Base-by-base conservation (phyloP, 1,139 yeast genomes). In the Hemisphaericaspora xylanilytica region DNA sequence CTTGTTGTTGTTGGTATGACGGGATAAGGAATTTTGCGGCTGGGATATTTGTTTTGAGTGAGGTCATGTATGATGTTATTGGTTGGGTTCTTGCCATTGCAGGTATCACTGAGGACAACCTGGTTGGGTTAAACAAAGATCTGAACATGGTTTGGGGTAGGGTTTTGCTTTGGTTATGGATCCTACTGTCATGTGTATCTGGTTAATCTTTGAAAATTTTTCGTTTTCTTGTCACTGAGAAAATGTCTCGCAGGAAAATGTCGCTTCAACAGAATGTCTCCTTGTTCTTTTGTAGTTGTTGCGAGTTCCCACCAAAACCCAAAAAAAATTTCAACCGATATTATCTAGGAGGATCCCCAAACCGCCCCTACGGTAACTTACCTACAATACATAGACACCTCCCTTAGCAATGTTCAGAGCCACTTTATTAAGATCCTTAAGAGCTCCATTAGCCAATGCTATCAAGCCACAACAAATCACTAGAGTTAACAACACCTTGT, bases 371-470 rank as follows among this genome's bases (percentile, higher is more conserved):
- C n/a, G n/a, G n/a, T n/a, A n/a, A n/a, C n/a, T n/a, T n/a, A n/a
- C n/a, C n/a, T n/a, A n/a, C n/a, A n/a, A n/a, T n/a, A n/a, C n/a
- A n/a, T n/a, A n/a, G n/a, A n/a, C 21, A 20, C 21, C 21, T 20
- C 21, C 21, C 21, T 8, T 9, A 5, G 22, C 16, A 21, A 69
- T 69, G 75, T 67, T 67, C 46, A 69, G 74, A 54, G 44, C 56
- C 21, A 34, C 37, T 37, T 48, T 65, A 38, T 42, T 58, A 32
- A 65, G 60, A 56, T 46, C 58, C 41, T 42, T 61, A 29, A 65
- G 65, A 53, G 49, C 55, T 8, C 53, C 61, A 18, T n/a, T 30
- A 17, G 32, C 22, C 14, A n/a, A 16, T 17, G 24, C 24, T 29
- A 18, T 29, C 15, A 37, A 38, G 18, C 30, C 42, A 26, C 42